Percentiles rank a stretch among this genome's conserved stretches.
phyloP scores from a whole-genome alignment of 352 stramenopile species.

The Globisporangium perplexum region DNA sequence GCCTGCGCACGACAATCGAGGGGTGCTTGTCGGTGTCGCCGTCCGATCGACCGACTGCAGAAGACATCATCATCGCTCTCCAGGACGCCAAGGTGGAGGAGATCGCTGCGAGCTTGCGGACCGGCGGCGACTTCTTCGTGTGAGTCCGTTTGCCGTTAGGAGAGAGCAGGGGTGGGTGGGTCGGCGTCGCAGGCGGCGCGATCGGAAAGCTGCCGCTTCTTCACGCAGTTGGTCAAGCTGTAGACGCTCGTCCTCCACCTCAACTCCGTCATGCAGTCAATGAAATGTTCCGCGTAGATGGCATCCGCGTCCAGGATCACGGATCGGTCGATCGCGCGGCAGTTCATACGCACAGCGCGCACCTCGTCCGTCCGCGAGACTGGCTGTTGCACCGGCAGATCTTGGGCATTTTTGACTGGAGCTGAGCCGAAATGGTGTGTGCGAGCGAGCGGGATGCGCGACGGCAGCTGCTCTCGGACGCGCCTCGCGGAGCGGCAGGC shows the following conservation, averaged over 20 bases:
- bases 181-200: not conserved
- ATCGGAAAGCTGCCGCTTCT: not conserved
- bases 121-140: conserved; percentile 16
- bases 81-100: conserved; percentile 27
- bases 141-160: not conserved
- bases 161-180: not conserved
- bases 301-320: not conserved
- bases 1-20: conserved; percentile 35
- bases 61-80: conserved; percentile 42
- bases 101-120: conserved; percentile 15
- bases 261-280: not conserved
- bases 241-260: too few species aligned
- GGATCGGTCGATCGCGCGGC: too few species aligned
- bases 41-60: conserved; percentile 40
- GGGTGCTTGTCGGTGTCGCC: conserved; percentile 43
- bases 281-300: not conserved
- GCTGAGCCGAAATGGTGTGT: not conserved
- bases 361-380: too few species aligned
- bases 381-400: too few species aligned
- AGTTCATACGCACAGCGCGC: too few species aligned
- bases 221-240: too few species aligned
- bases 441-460: not conserved
- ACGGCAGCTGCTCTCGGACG: not conserved
- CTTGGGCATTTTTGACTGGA: not conserved
- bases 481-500: not conserved